Evolutionary conservation across 768 basidiomycete species (phyloP).

Genomic region (Pleurotus tuoliensis): DNA sequence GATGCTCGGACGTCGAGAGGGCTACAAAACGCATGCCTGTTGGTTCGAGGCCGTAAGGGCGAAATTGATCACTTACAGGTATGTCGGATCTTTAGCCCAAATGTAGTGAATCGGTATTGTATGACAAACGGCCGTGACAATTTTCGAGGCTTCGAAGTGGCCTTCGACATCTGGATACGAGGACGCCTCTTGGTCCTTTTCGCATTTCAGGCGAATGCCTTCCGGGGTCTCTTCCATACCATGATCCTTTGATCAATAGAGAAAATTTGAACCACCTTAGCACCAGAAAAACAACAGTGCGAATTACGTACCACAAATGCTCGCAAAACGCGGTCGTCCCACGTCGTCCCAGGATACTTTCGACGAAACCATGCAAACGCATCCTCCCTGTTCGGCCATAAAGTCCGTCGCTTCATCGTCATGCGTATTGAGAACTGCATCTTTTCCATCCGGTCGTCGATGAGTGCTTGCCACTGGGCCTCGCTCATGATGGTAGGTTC

Average conservation of each 20-base stretch:
- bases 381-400: conserved; percentile 1
- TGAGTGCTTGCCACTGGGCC: conserved; percentile 29
- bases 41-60: background rate
- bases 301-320: background rate
- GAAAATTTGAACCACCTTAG: background rate
- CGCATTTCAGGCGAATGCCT: conserved; percentile 2
- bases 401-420: background rate
- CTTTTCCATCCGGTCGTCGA: conserved; percentile 8
- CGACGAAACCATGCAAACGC: conserved; percentile 2
- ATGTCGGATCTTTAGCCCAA: background rate
- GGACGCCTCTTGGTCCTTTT: background rate
- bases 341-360: background rate
- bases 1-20: conserved; percentile 2
- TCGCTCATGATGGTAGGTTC: conserved; percentile 41
- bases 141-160: conserved; percentile 1
- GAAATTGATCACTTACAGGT: background rate
- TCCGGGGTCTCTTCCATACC: background rate
- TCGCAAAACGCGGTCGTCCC: background rate
- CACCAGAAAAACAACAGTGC: background rate
- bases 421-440: background rate
- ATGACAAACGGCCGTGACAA: background rate
- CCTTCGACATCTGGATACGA: conserved; percentile 6
- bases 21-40: background rate
- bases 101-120: conserved; percentile 2
- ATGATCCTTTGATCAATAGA: background rate